Percentiles rank a stretch among this genome's conserved stretches.
phyloP scores from a whole-genome alignment of 257 asterid species.

The Nicotiana noctiflora region DNA sequence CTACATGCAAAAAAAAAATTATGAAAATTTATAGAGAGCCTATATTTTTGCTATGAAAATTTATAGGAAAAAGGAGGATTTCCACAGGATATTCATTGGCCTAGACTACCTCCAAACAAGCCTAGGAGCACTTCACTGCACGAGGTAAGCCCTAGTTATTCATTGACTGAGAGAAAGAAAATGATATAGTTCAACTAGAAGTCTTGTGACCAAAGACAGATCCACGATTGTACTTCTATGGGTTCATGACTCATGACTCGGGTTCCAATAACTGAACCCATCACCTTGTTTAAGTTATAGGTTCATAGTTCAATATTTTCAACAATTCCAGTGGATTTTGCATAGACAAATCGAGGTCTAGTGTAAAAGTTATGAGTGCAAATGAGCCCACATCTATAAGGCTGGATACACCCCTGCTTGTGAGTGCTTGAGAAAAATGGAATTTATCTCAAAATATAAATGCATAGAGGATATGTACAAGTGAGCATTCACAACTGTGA shows the following conservation, averaged over 20 bases:
- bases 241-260: too few relatives aligned
- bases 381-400: too few relatives aligned
- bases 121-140: not conserved
- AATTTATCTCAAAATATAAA: not conserved
- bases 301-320: too few relatives aligned
- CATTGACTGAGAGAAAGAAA: not conserved
- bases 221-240: too few relatives aligned
- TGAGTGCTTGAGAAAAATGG: not conserved
- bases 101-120: not conserved
- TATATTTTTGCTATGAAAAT: not conserved
- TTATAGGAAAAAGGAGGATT: not conserved
- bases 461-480: not conserved
- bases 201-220: not conserved
- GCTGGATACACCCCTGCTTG: too few relatives aligned
- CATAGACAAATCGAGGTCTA: too few relatives aligned
- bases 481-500: not conserved
- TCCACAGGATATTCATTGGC: not conserved
- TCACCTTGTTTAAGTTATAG: too few relatives aligned
- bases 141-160: not conserved
- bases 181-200: not conserved
- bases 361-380: too few relatives aligned
- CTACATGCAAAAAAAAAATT: not conserved
- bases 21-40: not conserved
- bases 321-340: too few relatives aligned
- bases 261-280: too few relatives aligned